Evolutionary conservation across 257 asterid species (phyloP).

Genomic region (Nicotiana noctiflora): DNA sequence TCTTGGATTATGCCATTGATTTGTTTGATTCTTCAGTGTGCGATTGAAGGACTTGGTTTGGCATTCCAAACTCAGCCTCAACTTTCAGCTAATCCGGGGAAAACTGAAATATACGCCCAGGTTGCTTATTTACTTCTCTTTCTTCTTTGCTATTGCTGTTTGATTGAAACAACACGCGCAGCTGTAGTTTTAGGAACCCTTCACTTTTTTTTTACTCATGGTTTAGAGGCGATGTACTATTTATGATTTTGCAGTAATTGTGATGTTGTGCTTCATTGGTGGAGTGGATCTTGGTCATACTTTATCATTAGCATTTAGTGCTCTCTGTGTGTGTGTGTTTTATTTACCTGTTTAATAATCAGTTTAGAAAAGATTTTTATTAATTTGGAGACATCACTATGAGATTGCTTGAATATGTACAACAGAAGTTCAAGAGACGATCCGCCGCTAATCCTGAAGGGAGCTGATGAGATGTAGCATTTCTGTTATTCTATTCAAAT

Average conservation of each 20-base stretch:
- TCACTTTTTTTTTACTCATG: background rate
- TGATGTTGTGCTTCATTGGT: background rate
- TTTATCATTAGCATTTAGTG: background rate
- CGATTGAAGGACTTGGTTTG: slow-evolving; percentile 63
- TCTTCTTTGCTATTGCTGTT: background rate
- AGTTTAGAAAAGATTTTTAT: background rate
- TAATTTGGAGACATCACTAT: background rate
- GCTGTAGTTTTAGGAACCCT: background rate
- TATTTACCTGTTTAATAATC: background rate
- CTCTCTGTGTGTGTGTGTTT: background rate
- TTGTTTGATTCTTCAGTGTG: slow-evolving; percentile 47
- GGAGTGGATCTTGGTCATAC: background rate
- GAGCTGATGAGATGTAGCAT: too few species aligned
- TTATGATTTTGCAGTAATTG: background rate
- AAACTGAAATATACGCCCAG: slow-evolving; percentile 77
- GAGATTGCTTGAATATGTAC: background rate
- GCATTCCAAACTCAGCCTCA: slow-evolving; percentile 83
- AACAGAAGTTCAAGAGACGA: background rate
- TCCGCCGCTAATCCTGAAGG: background rate
- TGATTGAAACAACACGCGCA: background rate
- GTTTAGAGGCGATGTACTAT: background rate
- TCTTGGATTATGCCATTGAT: slow-evolving; percentile 10
- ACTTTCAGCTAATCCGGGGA: slow-evolving; percentile 57
- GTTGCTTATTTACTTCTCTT: slow-evolving; percentile 30
- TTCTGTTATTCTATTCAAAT: background rate